A percentile compares a stretch with the other conserved stretches of the same genome.
These are phyloP conservation scores for Fusarium tanahbumbuense DNA, from an alignment of 2,329 filamentous ascomycete species.

Conservation along the genomic window DNA sequence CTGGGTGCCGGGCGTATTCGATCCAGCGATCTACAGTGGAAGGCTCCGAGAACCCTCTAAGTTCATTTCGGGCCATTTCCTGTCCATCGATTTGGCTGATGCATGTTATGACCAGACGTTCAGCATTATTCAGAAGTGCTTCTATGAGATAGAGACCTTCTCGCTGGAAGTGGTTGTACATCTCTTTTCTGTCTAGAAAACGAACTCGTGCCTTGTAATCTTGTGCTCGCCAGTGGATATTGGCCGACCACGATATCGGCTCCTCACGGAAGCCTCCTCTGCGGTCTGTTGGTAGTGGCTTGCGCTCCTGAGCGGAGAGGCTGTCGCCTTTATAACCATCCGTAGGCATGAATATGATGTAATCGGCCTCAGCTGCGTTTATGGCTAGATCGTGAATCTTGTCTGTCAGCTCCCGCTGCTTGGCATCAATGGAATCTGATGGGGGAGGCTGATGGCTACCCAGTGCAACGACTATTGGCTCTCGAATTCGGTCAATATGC, in stretches of 20 bases:
- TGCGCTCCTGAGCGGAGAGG: constrained; percentile 22
- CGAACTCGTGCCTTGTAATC: constrained; percentile 17
- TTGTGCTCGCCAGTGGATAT: not conserved
- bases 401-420: constrained; percentile 38
- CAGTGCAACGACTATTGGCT: constrained; percentile 23
- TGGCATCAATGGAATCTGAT: not conserved
- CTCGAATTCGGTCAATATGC: constrained; percentile 39
- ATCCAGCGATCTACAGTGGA: constrained; percentile 21
- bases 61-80: constrained; percentile 20
- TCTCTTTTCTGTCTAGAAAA: constrained; percentile 13
- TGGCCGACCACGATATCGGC: constrained; percentile 25
- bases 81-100: constrained; percentile 26
- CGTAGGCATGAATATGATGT: constrained; percentile 43
- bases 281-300: not conserved
- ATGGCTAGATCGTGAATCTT: constrained; percentile 42
- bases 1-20: not conserved
- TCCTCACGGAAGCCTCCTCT: constrained; percentile 1
- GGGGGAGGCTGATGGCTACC: not conserved
- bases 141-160: not conserved
- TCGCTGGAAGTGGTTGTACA: not conserved
- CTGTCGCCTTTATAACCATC: constrained; percentile 46
- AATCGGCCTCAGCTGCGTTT: constrained; percentile 42
- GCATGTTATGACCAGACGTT: not conserved
- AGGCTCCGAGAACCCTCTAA: constrained; percentile 3
- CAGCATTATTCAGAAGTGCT: constrained; percentile 4